Base-by-base conservation (phyloP, 2,329 filamentous ascomycete genomes). In the Fusarium sp. region DNA sequence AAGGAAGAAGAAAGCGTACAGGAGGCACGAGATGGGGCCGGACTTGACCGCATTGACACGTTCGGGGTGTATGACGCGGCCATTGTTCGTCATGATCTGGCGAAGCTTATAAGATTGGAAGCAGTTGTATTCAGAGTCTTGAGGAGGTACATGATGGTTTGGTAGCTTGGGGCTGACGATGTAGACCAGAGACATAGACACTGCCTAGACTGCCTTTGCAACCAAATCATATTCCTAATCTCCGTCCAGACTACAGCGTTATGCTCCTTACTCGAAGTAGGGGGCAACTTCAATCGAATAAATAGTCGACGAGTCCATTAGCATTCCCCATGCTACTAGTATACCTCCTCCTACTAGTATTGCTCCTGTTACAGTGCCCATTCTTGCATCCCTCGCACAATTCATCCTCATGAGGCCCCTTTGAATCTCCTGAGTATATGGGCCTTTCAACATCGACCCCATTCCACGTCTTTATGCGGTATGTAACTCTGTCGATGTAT, bases 331-430 rank as follows among this genome's bases (percentile, higher is more conserved):
- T n/a, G n/a, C n/a, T n/a, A n/a, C n/a, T n/a, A n/a, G n/a, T n/a
- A n/a, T n/a, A n/a, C n/a, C n/a, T n/a, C n/a, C n/a, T n/a, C n/a
- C n/a, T n/a, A n/a, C n/a, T n/a, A n/a, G n/a, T n/a, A n/a, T 9
- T 8, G n/a, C 11, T 5, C 18, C 11, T 21, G 4, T 11, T 20
- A 20, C 78, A 81, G 49, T 72, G 70, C 0, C 76, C 77, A 29
- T 55, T 56, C 56, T 73, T 80, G 48, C 79, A 81, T 1, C 79
- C 79, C 58, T 81, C 78, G 31, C 80, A 81, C 1, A 80, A 58
- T 0, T 47, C 0, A 0, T 6, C 8, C 41, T 74, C 39, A 31
- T 81, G 78, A 3, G 76, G 69, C 1, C 55, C 37, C 0, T 48
- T 31, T 4, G 54, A 54, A 0, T 14, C 7, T 14, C 8, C 8